phyloP scores from a whole-genome alignment of 331 rosid species.

The Arachis monticola region DNA sequence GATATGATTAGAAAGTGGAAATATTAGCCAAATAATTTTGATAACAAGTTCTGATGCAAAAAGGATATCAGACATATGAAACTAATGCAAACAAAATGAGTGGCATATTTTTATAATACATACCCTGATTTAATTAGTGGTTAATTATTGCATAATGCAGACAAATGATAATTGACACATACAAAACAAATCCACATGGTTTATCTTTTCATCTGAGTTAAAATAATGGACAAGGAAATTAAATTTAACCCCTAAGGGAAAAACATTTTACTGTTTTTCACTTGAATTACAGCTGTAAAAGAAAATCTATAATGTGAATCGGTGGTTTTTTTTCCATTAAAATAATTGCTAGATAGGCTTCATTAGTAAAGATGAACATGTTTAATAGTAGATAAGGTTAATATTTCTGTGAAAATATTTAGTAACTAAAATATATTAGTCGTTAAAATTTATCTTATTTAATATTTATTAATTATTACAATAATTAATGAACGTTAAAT shows the following conservation, averaged over 20 bases:
- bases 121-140: not conserved
- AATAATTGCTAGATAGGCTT: no score
- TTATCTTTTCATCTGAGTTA: not conserved
- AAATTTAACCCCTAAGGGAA: no score
- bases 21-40: not conserved
- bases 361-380: slow-evolving; percentile 1
- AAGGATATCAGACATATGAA: slow-evolving; percentile 19
- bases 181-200: not conserved
- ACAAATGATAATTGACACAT: not conserved
- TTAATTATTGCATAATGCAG: not conserved
- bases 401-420: no score
- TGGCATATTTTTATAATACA: not conserved
- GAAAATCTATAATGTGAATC: not conserved
- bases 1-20: not conserved
- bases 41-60: not conserved
- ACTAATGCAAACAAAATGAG: slow-evolving; percentile 9
- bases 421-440: no score
- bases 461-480: no score
- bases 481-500: no score
- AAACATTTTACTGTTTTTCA: not conserved
- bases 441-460: no score
- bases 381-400: not conserved
- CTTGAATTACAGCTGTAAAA: not conserved
- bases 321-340: not conserved
- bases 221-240: not conserved